A percentile compares a stretch with the other conserved stretches of the same genome.
Conservation (phyloP, 441 rosid species). For the Aleurites moluccanus region DNA sequence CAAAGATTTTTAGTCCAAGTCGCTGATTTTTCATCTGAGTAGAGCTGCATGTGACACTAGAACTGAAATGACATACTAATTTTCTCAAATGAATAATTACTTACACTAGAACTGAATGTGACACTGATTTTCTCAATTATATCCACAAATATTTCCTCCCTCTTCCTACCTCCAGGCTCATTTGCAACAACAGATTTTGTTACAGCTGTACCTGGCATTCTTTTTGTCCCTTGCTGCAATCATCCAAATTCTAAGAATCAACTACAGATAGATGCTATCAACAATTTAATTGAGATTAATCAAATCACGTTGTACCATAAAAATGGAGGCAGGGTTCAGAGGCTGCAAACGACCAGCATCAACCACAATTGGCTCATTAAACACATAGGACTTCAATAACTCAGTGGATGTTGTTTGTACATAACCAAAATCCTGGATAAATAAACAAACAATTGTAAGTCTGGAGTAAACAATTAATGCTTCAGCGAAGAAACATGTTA, state of each 20-base stretch:
- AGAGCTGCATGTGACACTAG: background rate
- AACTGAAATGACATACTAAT: background rate
- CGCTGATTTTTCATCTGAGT: background rate
- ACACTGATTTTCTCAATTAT: conserved; percentile 96
- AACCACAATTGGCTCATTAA: conserved; percentile 84
- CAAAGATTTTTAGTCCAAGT: background rate
- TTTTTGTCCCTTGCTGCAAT: conserved; percentile 87
- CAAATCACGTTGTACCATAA: conserved; percentile 52
- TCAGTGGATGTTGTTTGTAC: conserved; percentile 89
- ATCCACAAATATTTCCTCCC: conserved; percentile 97
- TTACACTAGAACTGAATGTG: conserved; percentile 95
- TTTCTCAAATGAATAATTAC: conserved; percentile 29
- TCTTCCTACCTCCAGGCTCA: conserved; percentile 90
- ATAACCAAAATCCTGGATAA: conserved; percentile 83
- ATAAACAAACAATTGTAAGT: conserved; percentile 8
- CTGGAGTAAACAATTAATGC: background rate
- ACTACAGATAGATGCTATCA: background rate
- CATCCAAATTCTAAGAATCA: conserved; percentile 17
- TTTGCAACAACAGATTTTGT: conserved; percentile 95
- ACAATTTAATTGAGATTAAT: conserved; percentile 8
- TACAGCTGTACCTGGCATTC: conserved; percentile 98
- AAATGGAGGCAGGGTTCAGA: conserved; percentile 85
- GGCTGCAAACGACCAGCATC: conserved; percentile 82
- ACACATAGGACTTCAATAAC: conserved; percentile 64
- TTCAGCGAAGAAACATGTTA: conserved; percentile 8